A percentile compares a stretch with the other conserved stretches of the same genome.
Evolutionary conservation across 2,329 filamentous ascomycete species (phyloP).

Genomic region (Ophiostoma perfectum): DNA sequence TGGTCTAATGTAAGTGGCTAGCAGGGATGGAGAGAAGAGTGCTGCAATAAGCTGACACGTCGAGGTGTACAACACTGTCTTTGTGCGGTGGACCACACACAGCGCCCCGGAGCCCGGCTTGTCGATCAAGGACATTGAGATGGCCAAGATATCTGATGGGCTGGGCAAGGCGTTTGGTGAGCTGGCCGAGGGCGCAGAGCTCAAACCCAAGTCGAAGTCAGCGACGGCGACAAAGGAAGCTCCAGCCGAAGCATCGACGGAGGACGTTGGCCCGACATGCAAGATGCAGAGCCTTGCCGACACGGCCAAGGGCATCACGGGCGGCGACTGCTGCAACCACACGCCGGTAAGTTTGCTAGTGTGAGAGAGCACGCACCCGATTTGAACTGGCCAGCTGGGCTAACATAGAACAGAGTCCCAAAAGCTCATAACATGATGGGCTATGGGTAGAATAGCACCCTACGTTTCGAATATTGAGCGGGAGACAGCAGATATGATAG

Average conservation of each 20-base stretch:
- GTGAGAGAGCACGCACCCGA: too few relatives aligned
- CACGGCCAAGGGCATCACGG: conserved; percentile 41
- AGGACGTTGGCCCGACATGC: conserved; percentile 27
- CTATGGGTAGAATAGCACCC: too few relatives aligned
- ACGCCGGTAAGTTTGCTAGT: conserved; percentile 29
- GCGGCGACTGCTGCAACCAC: conserved; percentile 51
- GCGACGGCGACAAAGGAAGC: neutral
- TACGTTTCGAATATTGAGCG: neutral
- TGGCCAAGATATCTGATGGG: conserved; percentile 59
- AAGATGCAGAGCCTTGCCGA: conserved; percentile 43
- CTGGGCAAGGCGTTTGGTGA: conserved; percentile 55
- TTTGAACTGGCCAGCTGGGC: too few relatives aligned
- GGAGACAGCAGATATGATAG: neutral
- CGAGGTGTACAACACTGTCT: conserved; percentile 61
- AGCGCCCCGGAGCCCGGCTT: conserved; percentile 52
- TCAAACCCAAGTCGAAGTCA: neutral
- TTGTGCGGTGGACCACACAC: conserved; percentile 70
- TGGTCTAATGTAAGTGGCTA: conserved; percentile 54
- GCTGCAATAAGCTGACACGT: neutral
- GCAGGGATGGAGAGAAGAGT: too few relatives aligned
- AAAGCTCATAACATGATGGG: neutral
- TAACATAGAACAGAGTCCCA: neutral
- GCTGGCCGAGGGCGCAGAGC: conserved; percentile 27
- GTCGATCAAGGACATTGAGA: conserved; percentile 56
- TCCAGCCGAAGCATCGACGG: neutral